A percentile compares a stretch with the other conserved stretches of the same genome.
These are phyloP conservation scores for Scorias spongiosa DNA, from an alignment of 2,329 filamentous ascomycete species.

Conservation along the genomic window DNA sequence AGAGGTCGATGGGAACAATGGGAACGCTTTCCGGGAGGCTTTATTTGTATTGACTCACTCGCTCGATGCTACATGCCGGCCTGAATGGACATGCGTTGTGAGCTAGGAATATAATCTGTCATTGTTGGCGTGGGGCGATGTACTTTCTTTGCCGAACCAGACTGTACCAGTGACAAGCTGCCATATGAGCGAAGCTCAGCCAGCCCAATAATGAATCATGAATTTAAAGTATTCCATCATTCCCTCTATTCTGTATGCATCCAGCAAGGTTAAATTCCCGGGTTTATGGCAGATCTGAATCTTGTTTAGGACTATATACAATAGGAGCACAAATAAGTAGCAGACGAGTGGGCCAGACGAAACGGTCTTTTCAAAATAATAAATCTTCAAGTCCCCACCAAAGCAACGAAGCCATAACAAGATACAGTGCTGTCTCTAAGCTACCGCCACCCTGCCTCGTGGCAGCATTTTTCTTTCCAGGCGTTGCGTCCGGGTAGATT, in stretches of 20 bases:
- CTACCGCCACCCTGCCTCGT: neutral
- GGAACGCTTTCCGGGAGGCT: neutral
- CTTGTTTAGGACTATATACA: neutral
- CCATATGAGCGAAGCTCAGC: too few relatives aligned
- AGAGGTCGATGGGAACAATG: conserved; percentile 3
- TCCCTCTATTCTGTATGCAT: too few relatives aligned
- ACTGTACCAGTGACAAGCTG: neutral
- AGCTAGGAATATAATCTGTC: neutral
- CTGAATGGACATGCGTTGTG: neutral
- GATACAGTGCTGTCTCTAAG: neutral
- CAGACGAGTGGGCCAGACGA: neutral
- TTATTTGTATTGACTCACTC: too few relatives aligned
- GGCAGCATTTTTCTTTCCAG: neutral
- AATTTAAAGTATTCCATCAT: too few relatives aligned
- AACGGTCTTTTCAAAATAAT: neutral
- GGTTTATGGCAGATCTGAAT: too few relatives aligned
- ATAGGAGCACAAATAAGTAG: neutral
- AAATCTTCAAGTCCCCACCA: neutral
- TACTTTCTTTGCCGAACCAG: neutral
- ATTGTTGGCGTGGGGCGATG: neutral
- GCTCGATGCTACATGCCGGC: too few relatives aligned
- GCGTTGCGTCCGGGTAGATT: neutral
- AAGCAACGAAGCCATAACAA: neutral
- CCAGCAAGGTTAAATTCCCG: too few relatives aligned
- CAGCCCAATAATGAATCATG: too few relatives aligned